Evolutionary conservation across 2,329 filamentous ascomycete genomes (phyloP).

Genomic region (Aaosphaeria pasadenensis): DNA sequence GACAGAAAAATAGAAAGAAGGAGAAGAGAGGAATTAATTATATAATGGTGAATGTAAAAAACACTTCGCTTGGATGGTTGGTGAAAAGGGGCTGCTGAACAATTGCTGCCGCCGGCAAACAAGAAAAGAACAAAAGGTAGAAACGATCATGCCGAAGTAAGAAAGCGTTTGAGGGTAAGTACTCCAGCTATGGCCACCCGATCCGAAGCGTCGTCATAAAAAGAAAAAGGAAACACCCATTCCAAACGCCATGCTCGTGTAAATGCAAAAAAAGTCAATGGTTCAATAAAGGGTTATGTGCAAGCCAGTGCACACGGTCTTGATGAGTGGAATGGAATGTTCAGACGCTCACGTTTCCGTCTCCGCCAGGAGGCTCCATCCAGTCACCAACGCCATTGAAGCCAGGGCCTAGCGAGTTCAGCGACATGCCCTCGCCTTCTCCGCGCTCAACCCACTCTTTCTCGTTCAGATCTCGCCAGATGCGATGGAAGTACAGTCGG

Average conservation of each 20-base stretch:
- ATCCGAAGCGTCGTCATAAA: too few relatives aligned
- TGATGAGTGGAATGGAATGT: neutral
- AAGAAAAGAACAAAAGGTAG: too few relatives aligned
- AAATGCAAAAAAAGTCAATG: neutral
- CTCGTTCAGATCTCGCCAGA: constrained; percentile 71
- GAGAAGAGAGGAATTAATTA: too few relatives aligned
- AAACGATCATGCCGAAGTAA: too few relatives aligned
- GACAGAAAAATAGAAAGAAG: too few relatives aligned
- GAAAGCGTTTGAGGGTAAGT: too few relatives aligned
- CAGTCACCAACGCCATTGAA: constrained; percentile 31
- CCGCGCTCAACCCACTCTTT: constrained; percentile 43
- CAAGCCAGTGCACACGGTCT: neutral
- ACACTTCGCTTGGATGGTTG: too few relatives aligned
- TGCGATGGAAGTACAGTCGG: constrained; percentile 79
- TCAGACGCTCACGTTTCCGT: constrained; percentile 38
- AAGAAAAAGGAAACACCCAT: neutral
- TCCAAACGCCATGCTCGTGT: neutral
- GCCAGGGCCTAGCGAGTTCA: constrained; percentile 30
- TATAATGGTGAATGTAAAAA: too few relatives aligned
- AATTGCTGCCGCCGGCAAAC: too few relatives aligned
- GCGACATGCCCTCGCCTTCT: constrained; percentile 39
- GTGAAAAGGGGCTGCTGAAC: too few relatives aligned
- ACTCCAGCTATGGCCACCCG: too few relatives aligned
- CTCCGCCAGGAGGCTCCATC: constrained; percentile 33
- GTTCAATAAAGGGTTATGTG: neutral